These are phyloP conservation scores for Alternaria panax DNA, from an alignment of 2,329 filamentous ascomycete species.

Conservation along the genomic window DNA sequence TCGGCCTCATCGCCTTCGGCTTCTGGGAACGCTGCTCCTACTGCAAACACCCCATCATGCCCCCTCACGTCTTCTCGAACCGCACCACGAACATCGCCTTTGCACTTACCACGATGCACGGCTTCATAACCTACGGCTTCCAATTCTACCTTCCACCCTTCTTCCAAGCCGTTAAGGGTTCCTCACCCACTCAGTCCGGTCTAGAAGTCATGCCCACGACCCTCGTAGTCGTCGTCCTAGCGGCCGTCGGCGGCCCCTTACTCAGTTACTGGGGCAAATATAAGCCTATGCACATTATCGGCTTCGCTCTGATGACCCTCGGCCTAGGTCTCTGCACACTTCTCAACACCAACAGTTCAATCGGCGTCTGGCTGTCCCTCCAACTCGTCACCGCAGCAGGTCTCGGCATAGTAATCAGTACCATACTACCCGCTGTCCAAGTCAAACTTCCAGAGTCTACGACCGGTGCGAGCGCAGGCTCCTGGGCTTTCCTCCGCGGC, in stretches of 20 bases:
- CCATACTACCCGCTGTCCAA: slow-evolving; percentile 41
- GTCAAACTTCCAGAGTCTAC: slow-evolving; percentile 35
- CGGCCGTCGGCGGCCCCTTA: slow-evolving; percentile 31
- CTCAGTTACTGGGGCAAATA: slow-evolving; percentile 35
- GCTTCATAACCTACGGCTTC: slow-evolving; percentile 38
- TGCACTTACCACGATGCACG: slow-evolving; percentile 41
- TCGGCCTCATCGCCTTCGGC: slow-evolving; percentile 50
- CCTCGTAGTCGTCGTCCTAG: slow-evolving; percentile 31
- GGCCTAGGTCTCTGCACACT: slow-evolving; percentile 29
- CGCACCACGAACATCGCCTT: slow-evolving; percentile 51
- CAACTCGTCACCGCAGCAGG: slow-evolving; percentile 37
- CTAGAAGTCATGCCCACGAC: slow-evolving; percentile 39
- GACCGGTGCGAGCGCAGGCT: slow-evolving; percentile 30
- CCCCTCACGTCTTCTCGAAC: slow-evolving; percentile 55
- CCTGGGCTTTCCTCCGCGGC: slow-evolving; percentile 42
- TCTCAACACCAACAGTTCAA: slow-evolving; percentile 18
- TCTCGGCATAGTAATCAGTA: slow-evolving; percentile 35
- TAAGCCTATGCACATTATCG: slow-evolving; percentile 36
- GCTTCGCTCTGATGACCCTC: slow-evolving; percentile 32
- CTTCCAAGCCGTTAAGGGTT: slow-evolving; percentile 40
- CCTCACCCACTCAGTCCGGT: slow-evolving; percentile 32
- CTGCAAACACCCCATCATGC: slow-evolving; percentile 49
- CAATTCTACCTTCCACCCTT: slow-evolving; percentile 39
- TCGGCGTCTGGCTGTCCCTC: slow-evolving; percentile 29
- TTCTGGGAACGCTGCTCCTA: slow-evolving; percentile 50